Percentiles rank a stretch among this genome's conserved stretches.
Conservation (phyloP, 192 early-diverging fungal genomes). For the Spizellomyces sp. region DNA sequence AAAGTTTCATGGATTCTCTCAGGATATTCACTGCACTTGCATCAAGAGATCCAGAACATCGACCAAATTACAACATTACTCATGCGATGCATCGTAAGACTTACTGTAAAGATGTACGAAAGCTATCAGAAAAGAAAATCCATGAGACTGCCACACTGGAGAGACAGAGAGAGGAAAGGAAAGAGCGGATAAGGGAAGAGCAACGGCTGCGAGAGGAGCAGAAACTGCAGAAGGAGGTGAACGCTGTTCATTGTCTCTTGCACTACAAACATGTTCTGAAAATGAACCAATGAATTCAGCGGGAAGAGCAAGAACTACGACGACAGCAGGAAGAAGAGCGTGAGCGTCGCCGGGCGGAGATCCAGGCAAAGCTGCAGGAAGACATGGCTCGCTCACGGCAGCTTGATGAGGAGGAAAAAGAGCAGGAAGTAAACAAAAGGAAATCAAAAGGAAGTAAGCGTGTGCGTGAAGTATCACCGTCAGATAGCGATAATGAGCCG, state of each 20-base stretch:
- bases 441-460: slow-evolving; percentile 29
- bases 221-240: slow-evolving; percentile 32
- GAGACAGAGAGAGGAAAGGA: slow-evolving; percentile 36
- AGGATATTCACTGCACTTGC: slow-evolving; percentile 41
- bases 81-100: slow-evolving; percentile 43
- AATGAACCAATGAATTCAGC: slow-evolving; percentile 7
- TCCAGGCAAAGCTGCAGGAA: slow-evolving; percentile 31
- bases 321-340: slow-evolving; percentile 33
- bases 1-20: slow-evolving; percentile 18
- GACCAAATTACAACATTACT: slow-evolving; percentile 40
- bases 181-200: slow-evolving; percentile 36
- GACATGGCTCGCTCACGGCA: slow-evolving; percentile 17
- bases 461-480: slow-evolving; percentile 8
- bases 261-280: background rate
- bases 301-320: slow-evolving; percentile 29
- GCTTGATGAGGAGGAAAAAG: slow-evolving; percentile 21
- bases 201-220: slow-evolving; percentile 29
- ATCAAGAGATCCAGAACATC: slow-evolving; percentile 21
- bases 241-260: background rate
- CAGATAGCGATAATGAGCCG: slow-evolving; percentile 4
- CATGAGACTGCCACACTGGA: slow-evolving; percentile 51
- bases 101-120: slow-evolving; percentile 47
- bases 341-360: slow-evolving; percentile 32
- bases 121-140: slow-evolving; percentile 47
- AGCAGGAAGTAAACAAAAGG: slow-evolving; percentile 26